Percentiles rank a stretch among this genome's conserved stretches.
phyloP scores from a whole-genome alignment of 1,139 yeast genomes.

The Candida freyschussii region DNA sequence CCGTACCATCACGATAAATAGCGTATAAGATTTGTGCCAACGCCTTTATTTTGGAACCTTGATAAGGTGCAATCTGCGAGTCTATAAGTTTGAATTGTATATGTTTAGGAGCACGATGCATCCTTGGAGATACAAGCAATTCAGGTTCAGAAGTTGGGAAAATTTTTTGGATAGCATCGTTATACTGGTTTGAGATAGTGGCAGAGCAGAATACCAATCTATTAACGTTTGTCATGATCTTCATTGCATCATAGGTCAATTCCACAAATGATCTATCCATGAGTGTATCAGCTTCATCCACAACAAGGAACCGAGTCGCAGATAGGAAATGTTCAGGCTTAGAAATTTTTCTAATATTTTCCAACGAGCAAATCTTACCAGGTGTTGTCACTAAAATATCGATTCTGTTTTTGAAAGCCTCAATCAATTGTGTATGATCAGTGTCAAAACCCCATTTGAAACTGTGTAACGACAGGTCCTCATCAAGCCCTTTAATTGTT shows the following conservation, averaged over 20 bases:
- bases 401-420: conserved; percentile 46
- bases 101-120: conserved; percentile 77
- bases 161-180: conserved; percentile 50
- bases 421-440: conserved; percentile 45
- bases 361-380: conserved; percentile 48
- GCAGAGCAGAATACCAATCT: conserved; percentile 83
- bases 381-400: conserved; percentile 89
- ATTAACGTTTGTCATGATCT: conserved; percentile 46
- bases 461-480: conserved; percentile 39
- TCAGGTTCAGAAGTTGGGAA: conserved; percentile 65
- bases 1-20: conserved; percentile 78
- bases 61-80: conserved; percentile 69
- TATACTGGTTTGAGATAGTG: conserved; percentile 79
- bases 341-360: conserved; percentile 39
- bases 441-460: conserved; percentile 56
- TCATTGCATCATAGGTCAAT: conserved; percentile 57
- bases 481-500: conserved; percentile 42
- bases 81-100: conserved; percentile 73
- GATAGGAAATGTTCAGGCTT: conserved; percentile 45
- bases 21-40: conserved; percentile 87
- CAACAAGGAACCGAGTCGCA: conserved; percentile 55
- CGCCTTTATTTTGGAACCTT: conserved; percentile 78
- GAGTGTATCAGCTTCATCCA: conserved; percentile 95
- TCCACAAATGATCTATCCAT: conserved; percentile 79
- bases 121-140: conserved; percentile 70